phyloP scores from a whole-genome alignment of 345 rosid genomes.

The Carallia pectinifolia region DNA sequence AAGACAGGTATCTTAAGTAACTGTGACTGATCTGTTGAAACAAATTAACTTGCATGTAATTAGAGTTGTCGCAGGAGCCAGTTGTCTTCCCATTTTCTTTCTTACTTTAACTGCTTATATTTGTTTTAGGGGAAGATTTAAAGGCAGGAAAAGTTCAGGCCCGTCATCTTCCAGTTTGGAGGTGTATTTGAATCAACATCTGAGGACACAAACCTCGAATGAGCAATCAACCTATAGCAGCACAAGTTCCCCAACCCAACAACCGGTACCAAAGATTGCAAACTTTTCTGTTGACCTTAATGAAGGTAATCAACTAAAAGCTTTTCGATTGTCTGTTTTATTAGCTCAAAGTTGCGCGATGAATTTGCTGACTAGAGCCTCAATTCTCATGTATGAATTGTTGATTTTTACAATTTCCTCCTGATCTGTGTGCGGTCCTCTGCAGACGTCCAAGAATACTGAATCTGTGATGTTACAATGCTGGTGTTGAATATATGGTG shows the following conservation, averaged over 20 bases:
- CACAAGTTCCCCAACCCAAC: conserved; percentile 41
- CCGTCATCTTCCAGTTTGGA: conserved; percentile 50
- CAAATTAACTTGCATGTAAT: neutral
- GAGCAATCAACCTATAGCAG: conserved; percentile 44
- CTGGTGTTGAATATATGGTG: neutral
- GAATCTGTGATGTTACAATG: conserved; percentile 8
- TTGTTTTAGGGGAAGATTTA: conserved; percentile 52
- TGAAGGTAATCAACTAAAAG: conserved; percentile 38
- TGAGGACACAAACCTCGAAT: conserved; percentile 39
- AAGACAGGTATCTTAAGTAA: conserved; percentile 57
- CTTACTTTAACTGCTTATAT: conserved; percentile 8
- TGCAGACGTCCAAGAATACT: conserved; percentile 29
- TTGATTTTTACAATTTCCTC: neutral
- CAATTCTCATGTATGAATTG: neutral
- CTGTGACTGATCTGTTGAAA: conserved; percentile 6
- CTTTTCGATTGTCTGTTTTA: neutral
- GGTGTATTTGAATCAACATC: conserved; percentile 52
- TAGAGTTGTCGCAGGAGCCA: neutral
- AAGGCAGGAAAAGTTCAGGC: conserved; percentile 53
- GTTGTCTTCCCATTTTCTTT: neutral
- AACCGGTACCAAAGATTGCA: conserved; percentile 38
- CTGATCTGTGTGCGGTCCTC: neutral
- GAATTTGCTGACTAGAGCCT: neutral
- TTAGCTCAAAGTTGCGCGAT: neutral
- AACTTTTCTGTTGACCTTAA: conserved; percentile 58